Evolutionary conservation across 805 yeast genomes (phyloP).

Genomic region (Myxozyma udenii): DNA sequence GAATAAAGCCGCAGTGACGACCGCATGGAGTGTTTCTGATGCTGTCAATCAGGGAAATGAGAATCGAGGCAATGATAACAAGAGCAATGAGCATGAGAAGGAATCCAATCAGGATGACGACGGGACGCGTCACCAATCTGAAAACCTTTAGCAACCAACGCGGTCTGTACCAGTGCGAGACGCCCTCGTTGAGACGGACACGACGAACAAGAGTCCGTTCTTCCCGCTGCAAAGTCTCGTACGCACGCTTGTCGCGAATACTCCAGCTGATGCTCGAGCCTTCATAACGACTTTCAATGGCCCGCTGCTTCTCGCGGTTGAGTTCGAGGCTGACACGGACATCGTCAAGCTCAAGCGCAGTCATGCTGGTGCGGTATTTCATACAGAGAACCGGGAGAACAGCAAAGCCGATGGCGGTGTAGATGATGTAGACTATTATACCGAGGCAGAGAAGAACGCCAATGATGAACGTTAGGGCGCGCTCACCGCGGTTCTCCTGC

Average conservation of each 20-base stretch:
- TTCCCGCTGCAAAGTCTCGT: constrained; percentile 31
- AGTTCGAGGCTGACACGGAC: constrained; percentile 28
- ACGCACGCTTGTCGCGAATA: constrained; percentile 31
- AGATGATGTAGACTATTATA: constrained; percentile 27
- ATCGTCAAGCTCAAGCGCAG: constrained; percentile 24
- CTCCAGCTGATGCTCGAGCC: constrained; percentile 29
- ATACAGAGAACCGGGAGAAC: constrained; percentile 27
- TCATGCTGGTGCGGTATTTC: constrained; percentile 21
- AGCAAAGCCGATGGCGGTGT: constrained; percentile 29
- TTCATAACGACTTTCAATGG: constrained; percentile 31
- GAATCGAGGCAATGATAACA: constrained; percentile 24
- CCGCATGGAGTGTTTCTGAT: constrained; percentile 28
- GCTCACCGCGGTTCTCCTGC: constrained; percentile 27
- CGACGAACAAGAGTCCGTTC: constrained; percentile 30
- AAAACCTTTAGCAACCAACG: constrained; percentile 24
- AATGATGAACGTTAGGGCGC: constrained; percentile 27
- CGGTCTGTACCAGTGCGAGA: constrained; percentile 21
- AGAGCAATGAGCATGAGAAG: constrained; percentile 21
- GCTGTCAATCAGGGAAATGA: constrained; percentile 27
- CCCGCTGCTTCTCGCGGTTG: constrained; percentile 34
- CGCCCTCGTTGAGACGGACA: constrained; percentile 24
- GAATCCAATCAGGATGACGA: constrained; percentile 22
- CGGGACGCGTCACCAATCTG: constrained; percentile 14
- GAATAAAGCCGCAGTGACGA: constrained; percentile 26
- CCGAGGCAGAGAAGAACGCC: constrained; percentile 29